Percentiles rank a stretch among this genome's conserved stretches.
phyloP scores from a whole-genome alignment of 2,329 filamentous ascomycete species.

The Acrodontium crateriforme region DNA sequence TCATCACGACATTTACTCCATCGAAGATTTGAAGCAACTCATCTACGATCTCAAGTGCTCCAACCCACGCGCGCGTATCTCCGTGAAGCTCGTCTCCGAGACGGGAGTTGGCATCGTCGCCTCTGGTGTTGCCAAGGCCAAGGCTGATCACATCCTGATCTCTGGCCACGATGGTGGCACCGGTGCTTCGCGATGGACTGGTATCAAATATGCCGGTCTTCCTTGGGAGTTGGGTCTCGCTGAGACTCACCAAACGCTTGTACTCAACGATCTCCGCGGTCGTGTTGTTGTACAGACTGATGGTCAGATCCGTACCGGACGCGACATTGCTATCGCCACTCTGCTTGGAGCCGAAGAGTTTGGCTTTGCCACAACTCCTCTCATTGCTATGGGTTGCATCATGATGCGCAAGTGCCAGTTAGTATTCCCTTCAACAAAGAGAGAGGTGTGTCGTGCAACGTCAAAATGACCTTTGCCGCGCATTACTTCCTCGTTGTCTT shows the following conservation, averaged over 20 bases:
- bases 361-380: conserved; percentile 85
- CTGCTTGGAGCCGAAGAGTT: conserved; percentile 95
- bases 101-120: conserved; percentile 95
- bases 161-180: conserved; percentile 95
- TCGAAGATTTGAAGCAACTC: conserved; percentile 92
- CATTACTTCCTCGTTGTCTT: too few species aligned
- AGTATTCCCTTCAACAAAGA: conserved; percentile 5
- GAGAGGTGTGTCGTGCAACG: too few species aligned
- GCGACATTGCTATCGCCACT: conserved; percentile 89
- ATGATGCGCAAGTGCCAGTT: conserved; percentile 71
- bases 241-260: conserved; percentile 91
- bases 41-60: conserved; percentile 97
- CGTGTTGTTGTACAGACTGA: conserved; percentile 95
- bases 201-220: conserved; percentile 95
- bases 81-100: conserved; percentile 94
- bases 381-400: conserved; percentile 94
- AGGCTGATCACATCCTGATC: conserved; percentile 92
- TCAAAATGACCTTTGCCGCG: too few species aligned
- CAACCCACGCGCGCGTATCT: conserved; percentile 80
- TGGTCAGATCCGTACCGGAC: conserved; percentile 81
- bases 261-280: conserved; percentile 88
- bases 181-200: conserved; percentile 92
- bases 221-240: conserved; percentile 95
- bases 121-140: conserved; percentile 93
- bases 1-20: conserved; percentile 97